These are phyloP conservation scores for Bipolaris victoriae DNA, from an alignment of 2,329 filamentous ascomycete genomes.

Conservation along the genomic window DNA sequence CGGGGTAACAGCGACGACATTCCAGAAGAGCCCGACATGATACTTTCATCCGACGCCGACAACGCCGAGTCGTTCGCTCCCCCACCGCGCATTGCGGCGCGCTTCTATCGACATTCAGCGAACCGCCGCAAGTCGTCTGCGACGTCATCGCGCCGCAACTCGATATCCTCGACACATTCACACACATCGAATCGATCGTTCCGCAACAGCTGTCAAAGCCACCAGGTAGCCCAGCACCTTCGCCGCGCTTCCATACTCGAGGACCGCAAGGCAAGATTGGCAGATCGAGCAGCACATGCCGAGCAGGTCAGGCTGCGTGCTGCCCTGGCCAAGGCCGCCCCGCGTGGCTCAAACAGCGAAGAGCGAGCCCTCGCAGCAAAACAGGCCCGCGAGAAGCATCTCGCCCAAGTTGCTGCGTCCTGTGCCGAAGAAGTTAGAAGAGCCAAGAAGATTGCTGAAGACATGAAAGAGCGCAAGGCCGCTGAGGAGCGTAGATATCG, in stretches of 20 bases:
- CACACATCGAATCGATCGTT: conserved; percentile 68
- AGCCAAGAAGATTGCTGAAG: conserved; percentile 81
- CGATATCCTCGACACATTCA: conserved; percentile 76
- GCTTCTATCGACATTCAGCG: conserved; percentile 72
- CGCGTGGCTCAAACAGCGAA: conserved; percentile 71
- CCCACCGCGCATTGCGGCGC: conserved; percentile 77
- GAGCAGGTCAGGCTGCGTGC: conserved; percentile 82
- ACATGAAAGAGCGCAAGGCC: conserved; percentile 79
- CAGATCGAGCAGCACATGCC: conserved; percentile 79
- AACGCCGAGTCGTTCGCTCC: conserved; percentile 62
- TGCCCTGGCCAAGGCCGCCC: conserved; percentile 73
- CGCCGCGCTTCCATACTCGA: conserved; percentile 82
- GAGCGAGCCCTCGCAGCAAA: conserved; percentile 79
- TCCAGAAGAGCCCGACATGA: conserved; percentile 51
- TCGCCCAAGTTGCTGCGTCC: conserved; percentile 79
- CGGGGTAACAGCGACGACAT: conserved; percentile 48
- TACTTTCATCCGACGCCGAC: conserved; percentile 49
- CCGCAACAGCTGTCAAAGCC: conserved; percentile 69
- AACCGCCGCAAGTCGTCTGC: conserved; percentile 76
- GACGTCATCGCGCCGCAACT: conserved; percentile 79
- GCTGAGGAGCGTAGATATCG: conserved; percentile 73
- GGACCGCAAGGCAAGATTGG: conserved; percentile 77
- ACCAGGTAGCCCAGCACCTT: conserved; percentile 77
- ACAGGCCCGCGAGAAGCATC: conserved; percentile 77
- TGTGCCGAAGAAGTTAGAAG: conserved; percentile 84